Percentiles rank a stretch among this genome's conserved stretches.
Conservation (phyloP, 345 rosid species). For the Capsella bursapastoris region DNA sequence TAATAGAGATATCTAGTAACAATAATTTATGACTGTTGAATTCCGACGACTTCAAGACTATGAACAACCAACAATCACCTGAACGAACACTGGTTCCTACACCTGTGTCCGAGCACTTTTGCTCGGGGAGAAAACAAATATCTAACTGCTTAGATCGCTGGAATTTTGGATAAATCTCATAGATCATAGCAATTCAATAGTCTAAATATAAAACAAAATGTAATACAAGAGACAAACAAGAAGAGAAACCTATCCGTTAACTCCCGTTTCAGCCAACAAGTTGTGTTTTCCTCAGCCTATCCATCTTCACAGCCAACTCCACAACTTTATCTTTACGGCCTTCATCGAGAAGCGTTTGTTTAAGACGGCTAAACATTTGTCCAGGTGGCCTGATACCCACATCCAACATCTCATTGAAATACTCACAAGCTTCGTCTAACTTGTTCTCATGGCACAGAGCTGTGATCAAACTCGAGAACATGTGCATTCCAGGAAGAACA, state of each 20-base stretch:
- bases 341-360: constrained; percentile 64
- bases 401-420: constrained; percentile 83
- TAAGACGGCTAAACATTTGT: constrained; percentile 72
- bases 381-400: constrained; percentile 85
- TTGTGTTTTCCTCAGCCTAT: constrained; percentile 67
- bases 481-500: constrained; percentile 84
- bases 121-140: background rate
- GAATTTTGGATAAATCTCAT: constrained; percentile 14
- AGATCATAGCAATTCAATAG: constrained; percentile 8
- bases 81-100: background rate
- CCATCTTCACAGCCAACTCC: constrained; percentile 58
- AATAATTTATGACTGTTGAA: too few species aligned
- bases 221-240: constrained; percentile 5
- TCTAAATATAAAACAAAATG: constrained; percentile 7
- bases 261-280: constrained; percentile 43
- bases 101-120: background rate
- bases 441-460: constrained; percentile 62
- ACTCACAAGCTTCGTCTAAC: constrained; percentile 80
- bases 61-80: constrained; percentile 1
- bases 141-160: background rate
- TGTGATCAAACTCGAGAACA: constrained; percentile 72
- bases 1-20: too few species aligned
- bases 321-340: constrained; percentile 61
- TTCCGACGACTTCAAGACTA: background rate
- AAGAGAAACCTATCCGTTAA: background rate